Base-by-base conservation (phyloP, 1,284 basidiomycete genomes). In the Malassezia yamatoensis region DNA sequence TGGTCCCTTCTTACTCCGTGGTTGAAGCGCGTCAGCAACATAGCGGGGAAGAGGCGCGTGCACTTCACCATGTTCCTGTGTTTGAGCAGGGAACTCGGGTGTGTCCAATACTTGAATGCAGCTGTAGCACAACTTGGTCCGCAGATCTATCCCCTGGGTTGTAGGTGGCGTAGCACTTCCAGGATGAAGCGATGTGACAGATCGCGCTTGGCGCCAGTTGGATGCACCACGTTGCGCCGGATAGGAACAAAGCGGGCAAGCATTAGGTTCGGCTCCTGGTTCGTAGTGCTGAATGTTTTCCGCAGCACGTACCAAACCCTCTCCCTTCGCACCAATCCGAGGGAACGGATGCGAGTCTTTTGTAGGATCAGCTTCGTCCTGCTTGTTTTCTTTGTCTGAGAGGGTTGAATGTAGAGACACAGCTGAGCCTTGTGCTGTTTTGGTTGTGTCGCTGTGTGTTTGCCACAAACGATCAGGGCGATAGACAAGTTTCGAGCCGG, bases 401-500 rank as follows among this genome's bases (percentile, higher is more conserved):
- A 3, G 24, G 24, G 7, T 29, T 29, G 24, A 29, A 7, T 4
- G 24, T 32, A 43, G 39, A 41, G 13, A 48, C 39, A 43, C 41
- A 18, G 41, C 41, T 7, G 41, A 10, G 21, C 21, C 41, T 8
- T 54, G 54, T 20, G 7, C 37, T 4, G 29, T 24, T n/a, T 35
- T 36, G 38, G 16, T 6, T 11, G 20, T 21, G 5, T 11, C 37
- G 35, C 36, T 21, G 34, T 24, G 24, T 37, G 49, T 36, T 2
- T 38, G 45, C 45, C 36, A 42, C 35, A 53, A 13, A 3, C 16
- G 35, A 13, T 53, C 51, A 16, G 60, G 49, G 24, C 58, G 54
- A 46, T 68, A 59, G 0, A 72, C 65, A n/a, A 73, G 62, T 60
- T 73, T 73, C 48, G 55, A 54, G 2, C 64, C 66, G 13, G 68